Base-by-base conservation (phyloP, 805 yeast genomes). In the Hanseniaspora nectarophila region DNA sequence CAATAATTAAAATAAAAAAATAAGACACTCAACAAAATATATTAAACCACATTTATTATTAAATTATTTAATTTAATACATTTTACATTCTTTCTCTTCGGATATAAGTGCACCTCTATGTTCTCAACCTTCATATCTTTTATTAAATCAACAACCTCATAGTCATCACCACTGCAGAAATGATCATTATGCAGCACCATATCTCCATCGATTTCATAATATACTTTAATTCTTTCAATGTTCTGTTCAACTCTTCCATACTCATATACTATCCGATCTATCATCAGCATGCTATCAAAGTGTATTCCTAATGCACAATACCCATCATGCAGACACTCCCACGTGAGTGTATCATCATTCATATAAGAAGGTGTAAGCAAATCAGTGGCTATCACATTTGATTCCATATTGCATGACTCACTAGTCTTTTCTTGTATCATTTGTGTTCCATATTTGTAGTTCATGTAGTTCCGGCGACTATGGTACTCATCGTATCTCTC, bases 401-500 rank as follows among this genome's bases (percentile, higher is more conserved):
- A 35, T 5, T 23, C 32, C 4, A 13, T 15, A 2, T 18, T 18
- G 18, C 39, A 45, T 20, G 50, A 23, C 16, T 21, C 28, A 23
- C 50, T 45, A 7, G 50, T 45, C 24, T 12, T 23, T 20, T 45
- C 50, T 12, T 37, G 37, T 12, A 45, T 37, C 7, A 45, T 26
- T 20, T 45, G 28, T 15, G 50, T 26, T n/a, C 50, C 50, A 18
- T 10, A 45, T 16, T 45, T 45, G 28, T 45, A 37, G 20, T 45
- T 45, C 43, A 45, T 45, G 6, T 18, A 18, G 12, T 45, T 45
- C n/a, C 21, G 24, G 3, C 31, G 33, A 4, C 31, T 39, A 21
- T 21, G 23, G 16, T 21, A 15, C 6, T 32, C 38, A 21, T 15
- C 24, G 7, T 20, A 7, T 20, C 9, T 15, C 20, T 7, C 23